Conservation (phyloP, 768 basidiomycete species). For the Termitomyces sp. region DNA sequence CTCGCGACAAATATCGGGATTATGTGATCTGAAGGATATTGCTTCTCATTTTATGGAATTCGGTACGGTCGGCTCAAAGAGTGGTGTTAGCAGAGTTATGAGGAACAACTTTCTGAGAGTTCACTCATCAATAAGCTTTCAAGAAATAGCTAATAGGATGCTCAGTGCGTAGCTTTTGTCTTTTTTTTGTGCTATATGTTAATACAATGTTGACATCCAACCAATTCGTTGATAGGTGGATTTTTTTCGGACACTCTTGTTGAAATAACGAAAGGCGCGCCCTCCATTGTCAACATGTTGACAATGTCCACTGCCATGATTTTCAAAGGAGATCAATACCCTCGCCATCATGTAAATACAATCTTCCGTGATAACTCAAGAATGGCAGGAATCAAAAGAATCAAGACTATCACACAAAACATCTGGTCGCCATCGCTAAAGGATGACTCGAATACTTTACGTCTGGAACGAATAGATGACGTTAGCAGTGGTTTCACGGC, state of each 20-base stretch:
- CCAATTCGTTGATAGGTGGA: neutral
- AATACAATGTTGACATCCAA: neutral
- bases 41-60: neutral
- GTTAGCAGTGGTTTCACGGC: neutral
- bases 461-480: neutral
- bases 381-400: neutral
- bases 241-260: neutral
- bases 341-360: neutral
- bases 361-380: neutral
- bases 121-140: neutral
- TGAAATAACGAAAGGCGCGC: neutral
- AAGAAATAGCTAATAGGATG: neutral
- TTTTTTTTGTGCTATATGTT: too few species aligned
- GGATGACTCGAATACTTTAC: neutral
- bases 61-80: neutral
- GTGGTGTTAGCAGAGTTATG: constrained; percentile 1
- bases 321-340: neutral
- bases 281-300: neutral
- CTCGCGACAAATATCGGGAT: neutral
- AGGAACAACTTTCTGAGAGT: neutral
- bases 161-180: neutral
- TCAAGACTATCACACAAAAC: neutral
- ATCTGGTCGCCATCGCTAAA: neutral
- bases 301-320: neutral
- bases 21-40: neutral